These are phyloP conservation scores for Cyclotella baltica DNA, from an alignment of 108 stramenopile species.

Conservation along the genomic window DNA sequence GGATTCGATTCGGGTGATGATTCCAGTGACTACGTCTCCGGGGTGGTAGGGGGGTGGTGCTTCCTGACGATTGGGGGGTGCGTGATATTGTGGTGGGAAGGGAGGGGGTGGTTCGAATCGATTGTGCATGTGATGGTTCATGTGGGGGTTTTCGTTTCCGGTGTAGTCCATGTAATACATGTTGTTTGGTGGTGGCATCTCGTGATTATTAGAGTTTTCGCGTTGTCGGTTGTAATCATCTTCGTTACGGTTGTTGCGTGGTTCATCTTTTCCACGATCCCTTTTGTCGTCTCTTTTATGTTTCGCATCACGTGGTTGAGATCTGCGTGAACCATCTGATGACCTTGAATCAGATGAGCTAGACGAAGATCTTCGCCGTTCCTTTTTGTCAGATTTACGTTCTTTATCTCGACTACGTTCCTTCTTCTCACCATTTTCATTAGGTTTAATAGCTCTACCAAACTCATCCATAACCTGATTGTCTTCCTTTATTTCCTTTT, in stretches of 20 bases:
- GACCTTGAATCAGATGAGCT: slow-evolving; percentile 3
- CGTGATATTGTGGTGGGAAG: background rate
- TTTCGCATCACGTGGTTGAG: background rate
- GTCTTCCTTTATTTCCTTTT: background rate
- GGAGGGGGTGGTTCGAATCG: slow-evolving; percentile 12
- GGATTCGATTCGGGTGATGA: slow-evolving; percentile 72
- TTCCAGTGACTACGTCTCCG: slow-evolving; percentile 63
- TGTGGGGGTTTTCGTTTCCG: too few relatives aligned
- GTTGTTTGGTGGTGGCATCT: too few relatives aligned
- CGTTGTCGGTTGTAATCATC: slow-evolving; percentile 5
- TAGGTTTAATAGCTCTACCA: slow-evolving; percentile 22
- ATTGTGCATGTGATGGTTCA: too few relatives aligned
- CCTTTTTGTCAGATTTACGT: background rate
- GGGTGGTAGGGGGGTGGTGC: slow-evolving; percentile 44
- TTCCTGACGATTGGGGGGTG: background rate
- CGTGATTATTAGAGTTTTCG: too few relatives aligned
- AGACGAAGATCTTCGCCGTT: background rate
- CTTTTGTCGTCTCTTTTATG: slow-evolving; percentile 5
- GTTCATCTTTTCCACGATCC: background rate
- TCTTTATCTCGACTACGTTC: slow-evolving; percentile 33
- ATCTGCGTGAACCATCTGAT: background rate
- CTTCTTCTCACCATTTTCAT: slow-evolving; percentile 46
- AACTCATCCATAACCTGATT: slow-evolving; percentile 31
- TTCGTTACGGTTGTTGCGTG: background rate
- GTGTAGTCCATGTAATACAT: too few relatives aligned